These are phyloP conservation scores for Piromyces sp. DNA, from an alignment of 192 early-diverging fungal species.

Conservation along the genomic window DNA sequence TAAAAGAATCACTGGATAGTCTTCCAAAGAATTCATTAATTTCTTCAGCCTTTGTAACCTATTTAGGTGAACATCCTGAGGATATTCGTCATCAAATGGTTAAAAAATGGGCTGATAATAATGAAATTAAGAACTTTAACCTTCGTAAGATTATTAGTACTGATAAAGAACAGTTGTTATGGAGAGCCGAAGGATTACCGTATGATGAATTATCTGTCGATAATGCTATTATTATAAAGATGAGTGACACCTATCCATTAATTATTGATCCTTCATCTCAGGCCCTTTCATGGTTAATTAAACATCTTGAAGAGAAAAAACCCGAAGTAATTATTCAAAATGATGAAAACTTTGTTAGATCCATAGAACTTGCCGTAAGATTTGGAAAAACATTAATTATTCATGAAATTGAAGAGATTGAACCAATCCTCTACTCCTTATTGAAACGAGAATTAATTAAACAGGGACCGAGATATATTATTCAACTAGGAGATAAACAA, in stretches of 20 bases:
- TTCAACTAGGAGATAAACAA: conserved; percentile 33
- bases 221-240: conserved; percentile 29
- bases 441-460: conserved; percentile 23
- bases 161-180: conserved; percentile 36
- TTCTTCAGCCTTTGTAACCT: conserved; percentile 25
- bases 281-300: conserved; percentile 27
- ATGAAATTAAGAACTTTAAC: conserved; percentile 12
- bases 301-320: conserved; percentile 20
- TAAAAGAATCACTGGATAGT: conserved; percentile 9
- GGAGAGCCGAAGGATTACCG: conserved; percentile 34
- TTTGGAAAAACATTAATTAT: conserved; percentile 43
- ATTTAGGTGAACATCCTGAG: conserved; percentile 23
- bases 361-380: conserved; percentile 31
- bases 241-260: conserved; percentile 13
- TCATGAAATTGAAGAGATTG: conserved; percentile 23
- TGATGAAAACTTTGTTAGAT: conserved; percentile 27
- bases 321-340: conserved; percentile 33
- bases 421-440: conserved; percentile 28
- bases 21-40: conserved; percentile 24
- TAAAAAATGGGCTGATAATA: conserved; percentile 14
- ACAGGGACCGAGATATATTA: conserved; percentile 26
- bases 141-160: conserved; percentile 23
- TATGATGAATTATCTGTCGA: conserved; percentile 29
- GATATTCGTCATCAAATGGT: conserved; percentile 13
- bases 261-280: conserved; percentile 33